These are phyloP conservation scores for Suillus hirtellus DNA, from an alignment of 768 basidiomycete genomes.

Conservation along the genomic window DNA sequence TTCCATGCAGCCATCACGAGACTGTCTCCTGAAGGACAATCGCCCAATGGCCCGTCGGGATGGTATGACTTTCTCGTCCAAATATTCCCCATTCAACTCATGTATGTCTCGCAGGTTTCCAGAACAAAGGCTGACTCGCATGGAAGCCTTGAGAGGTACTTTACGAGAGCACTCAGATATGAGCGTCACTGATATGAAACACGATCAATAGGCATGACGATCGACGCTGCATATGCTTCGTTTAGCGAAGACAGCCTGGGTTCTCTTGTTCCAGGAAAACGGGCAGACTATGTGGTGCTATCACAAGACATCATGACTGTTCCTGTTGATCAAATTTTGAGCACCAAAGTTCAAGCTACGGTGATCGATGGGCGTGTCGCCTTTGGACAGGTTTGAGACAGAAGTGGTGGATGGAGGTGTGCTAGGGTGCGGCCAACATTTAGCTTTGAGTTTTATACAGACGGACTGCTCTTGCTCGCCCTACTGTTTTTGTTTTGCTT, in stretches of 20 bases:
- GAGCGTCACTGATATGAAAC: background rate
- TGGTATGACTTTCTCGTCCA: constrained; percentile 51
- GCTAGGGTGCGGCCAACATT: background rate
- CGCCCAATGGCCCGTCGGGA: constrained; percentile 80
- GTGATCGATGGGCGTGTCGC: constrained; percentile 70
- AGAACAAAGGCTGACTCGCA: constrained; percentile 70
- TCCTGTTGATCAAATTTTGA: constrained; percentile 56
- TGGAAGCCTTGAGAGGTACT: constrained; percentile 75
- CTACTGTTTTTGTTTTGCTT: background rate
- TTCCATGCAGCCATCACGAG: constrained; percentile 90
- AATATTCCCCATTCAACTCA: background rate
- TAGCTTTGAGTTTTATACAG: background rate
- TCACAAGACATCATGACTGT: constrained; percentile 81
- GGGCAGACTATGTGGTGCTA: constrained; percentile 84
- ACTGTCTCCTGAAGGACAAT: constrained; percentile 63
- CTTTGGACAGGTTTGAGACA: constrained; percentile 40
- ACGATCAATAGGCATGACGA: constrained; percentile 67
- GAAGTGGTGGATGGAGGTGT: background rate
- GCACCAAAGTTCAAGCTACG: constrained; percentile 70
- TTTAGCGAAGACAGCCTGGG: constrained; percentile 75
- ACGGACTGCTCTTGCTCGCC: background rate
- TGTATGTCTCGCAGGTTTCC: constrained; percentile 62
- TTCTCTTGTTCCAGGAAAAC: constrained; percentile 75
- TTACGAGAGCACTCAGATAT: background rate
- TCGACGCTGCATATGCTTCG: constrained; percentile 84